Conservation (phyloP, 495 filamentous ascomycete genomes). For the Friedmanniomyces simplex region DNA sequence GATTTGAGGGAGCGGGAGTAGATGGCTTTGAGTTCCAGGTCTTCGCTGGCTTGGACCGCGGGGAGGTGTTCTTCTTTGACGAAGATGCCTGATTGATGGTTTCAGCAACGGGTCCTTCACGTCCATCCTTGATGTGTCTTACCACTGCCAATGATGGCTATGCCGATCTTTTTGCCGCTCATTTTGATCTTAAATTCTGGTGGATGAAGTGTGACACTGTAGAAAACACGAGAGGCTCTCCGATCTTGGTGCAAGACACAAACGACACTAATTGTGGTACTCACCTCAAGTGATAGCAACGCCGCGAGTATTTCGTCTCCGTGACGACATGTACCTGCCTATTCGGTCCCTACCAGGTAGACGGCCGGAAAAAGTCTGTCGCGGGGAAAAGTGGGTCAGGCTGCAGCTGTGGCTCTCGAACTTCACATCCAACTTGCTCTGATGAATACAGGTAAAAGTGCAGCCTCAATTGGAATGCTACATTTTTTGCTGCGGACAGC, state of each 20-base stretch:
- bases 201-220: neutral
- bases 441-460: no score
- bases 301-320: neutral
- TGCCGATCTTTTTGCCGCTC: constrained; percentile 34
- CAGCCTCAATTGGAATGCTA: no score
- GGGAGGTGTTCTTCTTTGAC: constrained; percentile 42
- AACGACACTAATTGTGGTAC: no score
- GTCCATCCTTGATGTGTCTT: constrained; percentile 21
- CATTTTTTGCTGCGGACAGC: neutral
- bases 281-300: no score
- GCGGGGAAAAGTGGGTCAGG: neutral
- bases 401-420: no score
- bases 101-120: neutral
- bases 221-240: no score
- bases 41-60: constrained; percentile 32
- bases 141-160: constrained; percentile 62
- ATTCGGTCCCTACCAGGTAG: neutral
- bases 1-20: constrained; percentile 34
- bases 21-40: constrained; percentile 31
- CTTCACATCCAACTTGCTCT: no score
- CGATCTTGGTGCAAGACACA: no score
- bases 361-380: neutral
- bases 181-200: neutral
- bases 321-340: neutral
- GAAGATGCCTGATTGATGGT: constrained; percentile 32